These are phyloP conservation scores for Cucumis cinereus DNA, from an alignment of 306 rosid species.

Conservation along the genomic window DNA sequence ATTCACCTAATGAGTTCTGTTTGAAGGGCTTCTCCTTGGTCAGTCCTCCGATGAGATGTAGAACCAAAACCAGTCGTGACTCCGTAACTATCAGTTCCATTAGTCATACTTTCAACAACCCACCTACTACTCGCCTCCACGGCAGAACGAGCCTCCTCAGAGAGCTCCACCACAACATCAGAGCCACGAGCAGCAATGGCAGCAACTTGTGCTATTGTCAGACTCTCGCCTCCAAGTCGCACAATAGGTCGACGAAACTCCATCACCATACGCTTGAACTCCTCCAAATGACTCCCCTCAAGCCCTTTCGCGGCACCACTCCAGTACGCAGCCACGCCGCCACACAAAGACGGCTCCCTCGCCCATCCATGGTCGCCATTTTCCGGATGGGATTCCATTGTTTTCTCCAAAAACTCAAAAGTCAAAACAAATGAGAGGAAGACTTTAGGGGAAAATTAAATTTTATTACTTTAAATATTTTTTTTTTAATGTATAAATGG, in stretches of 20 bases:
- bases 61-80: constrained; percentile 90
- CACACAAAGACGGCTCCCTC: background rate
- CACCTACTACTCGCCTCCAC: background rate
- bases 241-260: background rate
- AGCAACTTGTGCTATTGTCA: background rate
- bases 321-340: background rate
- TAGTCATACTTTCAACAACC: background rate
- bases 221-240: background rate
- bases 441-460: too few relatives aligned
- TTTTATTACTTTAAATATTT: too few relatives aligned
- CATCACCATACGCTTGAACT: background rate
- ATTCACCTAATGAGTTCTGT: constrained; percentile 70
- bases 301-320: background rate
- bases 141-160: background rate
- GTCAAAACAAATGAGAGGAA: background rate
- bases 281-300: background rate
- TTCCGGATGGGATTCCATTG: background rate
- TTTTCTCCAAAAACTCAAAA: background rate
- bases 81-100: constrained; percentile 56
- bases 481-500: too few relatives aligned
- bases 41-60: constrained; percentile 81
- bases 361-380: background rate
- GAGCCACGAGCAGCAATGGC: background rate
- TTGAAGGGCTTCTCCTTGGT: constrained; percentile 73
- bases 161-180: background rate